Conservation (phyloP, 1,284 basidiomycete genomes). For the Leccinum pseudoinsigne region DNA sequence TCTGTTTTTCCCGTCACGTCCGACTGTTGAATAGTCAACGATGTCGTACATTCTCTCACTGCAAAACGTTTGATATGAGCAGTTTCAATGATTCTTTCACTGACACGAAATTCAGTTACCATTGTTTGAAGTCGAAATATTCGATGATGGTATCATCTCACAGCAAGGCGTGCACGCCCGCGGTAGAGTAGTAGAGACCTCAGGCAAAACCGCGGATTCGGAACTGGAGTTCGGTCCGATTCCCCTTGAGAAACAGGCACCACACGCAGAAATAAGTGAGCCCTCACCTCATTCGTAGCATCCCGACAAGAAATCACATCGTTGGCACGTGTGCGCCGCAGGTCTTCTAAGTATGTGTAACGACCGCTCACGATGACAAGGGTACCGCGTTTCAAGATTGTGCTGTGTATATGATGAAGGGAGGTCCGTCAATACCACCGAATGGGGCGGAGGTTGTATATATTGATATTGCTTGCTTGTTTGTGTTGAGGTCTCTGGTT, state of each 20-base stretch:
- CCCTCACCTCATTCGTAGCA: constrained; percentile 35
- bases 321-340: constrained; percentile 37
- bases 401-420: constrained; percentile 26
- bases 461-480: constrained; percentile 8
- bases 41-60: not conserved
- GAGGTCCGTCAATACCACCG: not conserved
- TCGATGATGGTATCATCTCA: not conserved
- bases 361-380: constrained; percentile 38
- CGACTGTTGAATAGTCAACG: not conserved
- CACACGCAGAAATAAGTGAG: not conserved
- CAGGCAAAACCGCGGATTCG: not conserved
- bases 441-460: not conserved
- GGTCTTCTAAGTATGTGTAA: constrained; percentile 38
- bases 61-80: not conserved
- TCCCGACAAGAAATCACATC: constrained; percentile 38
- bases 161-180: not conserved
- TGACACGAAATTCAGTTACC: not conserved
- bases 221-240: not conserved
- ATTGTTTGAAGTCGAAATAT: not conserved
- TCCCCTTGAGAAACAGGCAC: not conserved
- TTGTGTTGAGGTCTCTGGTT: not conserved
- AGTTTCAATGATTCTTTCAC: not conserved
- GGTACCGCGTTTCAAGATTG: constrained; percentile 34
- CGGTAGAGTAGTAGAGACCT: not conserved
- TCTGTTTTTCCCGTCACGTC: not conserved